Evolutionary conservation across 2,329 filamentous ascomycete species (phyloP).

Genomic region (Claviceps sorghi): DNA sequence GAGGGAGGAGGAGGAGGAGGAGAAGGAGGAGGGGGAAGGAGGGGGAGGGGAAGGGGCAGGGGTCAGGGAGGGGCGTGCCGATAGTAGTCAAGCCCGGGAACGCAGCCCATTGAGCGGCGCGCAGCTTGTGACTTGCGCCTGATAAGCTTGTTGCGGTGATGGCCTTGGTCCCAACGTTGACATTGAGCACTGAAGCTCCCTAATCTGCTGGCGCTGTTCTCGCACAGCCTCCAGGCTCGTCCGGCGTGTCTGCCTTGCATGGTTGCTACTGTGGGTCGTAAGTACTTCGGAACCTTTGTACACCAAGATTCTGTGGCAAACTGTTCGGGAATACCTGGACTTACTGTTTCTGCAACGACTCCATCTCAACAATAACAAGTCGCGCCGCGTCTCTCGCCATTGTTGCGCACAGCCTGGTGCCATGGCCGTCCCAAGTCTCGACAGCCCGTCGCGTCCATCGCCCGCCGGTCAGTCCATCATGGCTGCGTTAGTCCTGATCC

Average conservation of each 20-base stretch:
- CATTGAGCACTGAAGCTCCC: too few species aligned
- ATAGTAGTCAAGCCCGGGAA: background rate
- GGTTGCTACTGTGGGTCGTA: too few species aligned
- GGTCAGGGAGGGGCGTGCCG: background rate
- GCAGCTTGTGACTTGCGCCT: constrained; percentile 4
- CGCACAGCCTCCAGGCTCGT: too few species aligned
- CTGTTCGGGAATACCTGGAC: too few species aligned
- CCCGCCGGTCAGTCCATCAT: background rate
- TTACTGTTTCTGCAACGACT: background rate
- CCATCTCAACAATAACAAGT: background rate
- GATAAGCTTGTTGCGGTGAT: background rate
- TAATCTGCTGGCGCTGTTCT: too few species aligned
- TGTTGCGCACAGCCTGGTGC: background rate
- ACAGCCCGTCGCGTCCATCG: background rate
- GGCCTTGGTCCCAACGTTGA: too few species aligned
- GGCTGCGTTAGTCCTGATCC: background rate
- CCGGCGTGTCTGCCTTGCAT: too few species aligned
- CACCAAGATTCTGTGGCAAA: too few species aligned
- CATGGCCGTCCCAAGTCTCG: background rate
- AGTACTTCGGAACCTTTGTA: too few species aligned
- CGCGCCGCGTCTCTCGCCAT: background rate
- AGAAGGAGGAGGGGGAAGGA: too few species aligned
- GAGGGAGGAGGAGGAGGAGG: too few species aligned
- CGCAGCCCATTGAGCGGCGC: background rate
- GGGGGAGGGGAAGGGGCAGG: too few species aligned